phyloP scores from a whole-genome alignment of 2,329 filamentous ascomycete species.

The Zymoseptoria ardabiliae region DNA sequence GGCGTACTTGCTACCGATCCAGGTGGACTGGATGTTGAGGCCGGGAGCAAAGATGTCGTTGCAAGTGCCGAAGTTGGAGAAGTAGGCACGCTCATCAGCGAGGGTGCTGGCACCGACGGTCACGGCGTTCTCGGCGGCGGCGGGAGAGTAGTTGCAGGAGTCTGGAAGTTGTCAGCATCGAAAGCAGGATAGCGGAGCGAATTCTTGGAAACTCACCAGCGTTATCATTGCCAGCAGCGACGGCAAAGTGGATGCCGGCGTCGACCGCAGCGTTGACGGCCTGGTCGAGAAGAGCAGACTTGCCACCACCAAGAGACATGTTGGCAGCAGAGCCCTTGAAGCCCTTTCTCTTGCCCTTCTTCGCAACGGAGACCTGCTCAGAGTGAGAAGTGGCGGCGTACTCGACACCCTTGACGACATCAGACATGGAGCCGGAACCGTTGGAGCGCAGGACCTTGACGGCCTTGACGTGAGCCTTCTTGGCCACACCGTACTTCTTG shows the following conservation, averaged over 20 bases:
- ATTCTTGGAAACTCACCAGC: constrained; percentile 38
- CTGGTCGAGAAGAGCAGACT: constrained; percentile 82
- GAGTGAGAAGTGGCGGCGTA: constrained; percentile 77
- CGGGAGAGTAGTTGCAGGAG: constrained; percentile 98
- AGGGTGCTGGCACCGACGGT: constrained; percentile 94
- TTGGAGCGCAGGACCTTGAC: constrained; percentile 98
- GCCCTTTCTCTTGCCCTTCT: constrained; percentile 82
- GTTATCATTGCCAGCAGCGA: constrained; percentile 97
- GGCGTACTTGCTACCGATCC: constrained; percentile 93
- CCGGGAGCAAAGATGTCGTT: constrained; percentile 98
- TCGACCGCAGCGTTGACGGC: constrained; percentile 91
- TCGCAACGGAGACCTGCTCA: constrained; percentile 67
- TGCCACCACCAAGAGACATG: constrained; percentile 98
- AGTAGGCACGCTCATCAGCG: constrained; percentile 94
- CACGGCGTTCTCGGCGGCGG: constrained; percentile 81
- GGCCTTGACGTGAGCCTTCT: constrained; percentile 94
- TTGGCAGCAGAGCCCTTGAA: constrained; percentile 99
- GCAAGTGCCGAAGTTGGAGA: constrained; percentile 99
- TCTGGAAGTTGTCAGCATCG: constrained; percentile 41
- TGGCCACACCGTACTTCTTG: constrained; percentile 98
- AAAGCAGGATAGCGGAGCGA: background rate
- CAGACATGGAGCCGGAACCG: constrained; percentile 95
- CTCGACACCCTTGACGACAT: constrained; percentile 97
- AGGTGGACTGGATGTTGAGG: constrained; percentile 60
- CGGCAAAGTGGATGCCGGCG: constrained; percentile 91